Evolutionary conservation across 2,329 filamentous ascomycete species (phyloP).

Genomic region (Pseudogymnoascus sp.): DNA sequence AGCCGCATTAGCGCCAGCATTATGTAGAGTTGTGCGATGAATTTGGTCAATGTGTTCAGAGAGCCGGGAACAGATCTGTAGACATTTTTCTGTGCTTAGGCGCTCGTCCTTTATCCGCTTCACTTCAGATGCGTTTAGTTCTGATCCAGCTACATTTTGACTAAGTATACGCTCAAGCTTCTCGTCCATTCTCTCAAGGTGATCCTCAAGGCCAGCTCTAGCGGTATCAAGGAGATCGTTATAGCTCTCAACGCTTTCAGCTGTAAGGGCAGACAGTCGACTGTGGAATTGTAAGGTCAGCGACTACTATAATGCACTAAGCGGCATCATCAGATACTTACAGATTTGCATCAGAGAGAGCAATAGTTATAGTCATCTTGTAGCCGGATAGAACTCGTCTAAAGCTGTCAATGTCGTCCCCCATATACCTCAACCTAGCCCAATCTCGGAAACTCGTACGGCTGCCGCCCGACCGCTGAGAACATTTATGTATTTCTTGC

Average conservation of each 20-base stretch:
- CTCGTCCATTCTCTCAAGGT: conserved; percentile 27
- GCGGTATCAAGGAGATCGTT: conserved; percentile 30
- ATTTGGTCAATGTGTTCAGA: conserved; percentile 28
- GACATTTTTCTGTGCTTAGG: conserved; percentile 30
- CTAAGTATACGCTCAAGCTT: conserved; percentile 24
- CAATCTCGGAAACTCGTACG: conserved; percentile 39
- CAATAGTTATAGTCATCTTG: conserved; percentile 1
- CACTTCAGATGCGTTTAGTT: conserved; percentile 25
- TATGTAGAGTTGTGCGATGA: conserved; percentile 15
- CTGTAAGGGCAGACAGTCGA: conserved; percentile 29
- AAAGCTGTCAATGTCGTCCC: background rate
- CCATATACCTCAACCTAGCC: conserved; percentile 31
- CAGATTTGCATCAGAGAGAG: conserved; percentile 10
- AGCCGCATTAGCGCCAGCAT: conserved; percentile 9
- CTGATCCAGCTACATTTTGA: conserved; percentile 15
- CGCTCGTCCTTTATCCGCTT: conserved; percentile 29
- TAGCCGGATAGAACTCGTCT: background rate
- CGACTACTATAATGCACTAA: background rate
- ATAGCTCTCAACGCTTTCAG: conserved; percentile 28
- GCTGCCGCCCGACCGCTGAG: conserved; percentile 28
- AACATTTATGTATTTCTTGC: conserved; percentile 31
- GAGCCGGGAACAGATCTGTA: conserved; percentile 30
- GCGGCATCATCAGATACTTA: conserved; percentile 6
- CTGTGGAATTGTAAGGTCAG: conserved; percentile 21
- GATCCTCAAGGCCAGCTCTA: conserved; percentile 30